phyloP scores from a whole-genome alignment of 129 eudicot species.

The Deinandra increscens region DNA sequence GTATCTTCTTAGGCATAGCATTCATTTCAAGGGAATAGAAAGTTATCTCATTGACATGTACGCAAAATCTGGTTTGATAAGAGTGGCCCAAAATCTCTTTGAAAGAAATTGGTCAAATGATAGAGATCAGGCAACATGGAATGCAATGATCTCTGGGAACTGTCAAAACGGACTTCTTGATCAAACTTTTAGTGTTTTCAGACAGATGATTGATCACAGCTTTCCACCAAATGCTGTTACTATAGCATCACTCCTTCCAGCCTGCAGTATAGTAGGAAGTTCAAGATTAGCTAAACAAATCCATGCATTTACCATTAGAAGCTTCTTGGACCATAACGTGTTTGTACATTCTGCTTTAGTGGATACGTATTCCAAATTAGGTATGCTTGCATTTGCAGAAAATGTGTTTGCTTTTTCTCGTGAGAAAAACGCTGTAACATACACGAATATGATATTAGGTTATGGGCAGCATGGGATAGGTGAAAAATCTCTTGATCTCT shows the following conservation, averaged over 20 bases:
- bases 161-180: conserved; percentile 66
- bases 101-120: conserved; percentile 33
- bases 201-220: conserved; percentile 54
- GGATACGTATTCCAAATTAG: conserved; percentile 85
- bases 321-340: conserved; percentile 54
- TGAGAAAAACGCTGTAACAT: conserved; percentile 61
- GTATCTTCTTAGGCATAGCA: conserved; percentile 64
- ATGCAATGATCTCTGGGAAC: conserved; percentile 68
- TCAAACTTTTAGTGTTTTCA: conserved; percentile 59
- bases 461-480: conserved; percentile 80
- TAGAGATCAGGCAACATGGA: conserved; percentile 86
- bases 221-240: conserved; percentile 70
- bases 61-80: conserved; percentile 64
- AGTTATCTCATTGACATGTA: conserved; percentile 87
- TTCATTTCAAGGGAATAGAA: conserved; percentile 71
- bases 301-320: conserved; percentile 65
- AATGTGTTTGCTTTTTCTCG: conserved; percentile 42
- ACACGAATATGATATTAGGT: conserved; percentile 77
- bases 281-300: conserved; percentile 55
- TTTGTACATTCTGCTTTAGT: conserved; percentile 76
- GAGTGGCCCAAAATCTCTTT: conserved; percentile 56
- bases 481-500: conserved; percentile 48
- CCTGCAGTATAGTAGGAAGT: conserved; percentile 55
- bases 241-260: conserved; percentile 76
- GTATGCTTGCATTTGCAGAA: conserved; percentile 57